These are phyloP conservation scores for Phialophora expanda DNA, from an alignment of 2,329 filamentous ascomycete genomes.

Conservation along the genomic window DNA sequence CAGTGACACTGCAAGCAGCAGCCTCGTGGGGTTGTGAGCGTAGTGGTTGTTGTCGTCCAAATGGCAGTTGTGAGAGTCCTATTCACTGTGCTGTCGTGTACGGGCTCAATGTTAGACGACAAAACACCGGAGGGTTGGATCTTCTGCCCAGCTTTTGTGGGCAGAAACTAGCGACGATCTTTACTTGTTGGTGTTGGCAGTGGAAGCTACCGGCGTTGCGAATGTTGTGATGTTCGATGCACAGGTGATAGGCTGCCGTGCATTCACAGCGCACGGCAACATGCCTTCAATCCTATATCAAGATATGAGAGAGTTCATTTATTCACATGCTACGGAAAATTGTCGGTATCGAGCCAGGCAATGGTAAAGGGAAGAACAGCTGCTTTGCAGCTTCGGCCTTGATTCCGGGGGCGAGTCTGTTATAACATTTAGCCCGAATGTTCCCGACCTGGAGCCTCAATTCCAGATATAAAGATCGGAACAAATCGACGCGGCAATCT, in stretches of 20 bases:
- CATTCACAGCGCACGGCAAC: background rate
- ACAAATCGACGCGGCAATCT: conserved; percentile 10
- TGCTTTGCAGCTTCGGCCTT: conserved; percentile 4
- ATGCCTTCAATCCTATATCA: background rate
- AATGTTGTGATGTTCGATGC: background rate
- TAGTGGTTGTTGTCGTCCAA: background rate
- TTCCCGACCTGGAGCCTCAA: conserved; percentile 1
- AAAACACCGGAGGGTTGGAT: background rate
- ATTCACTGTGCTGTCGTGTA: background rate
- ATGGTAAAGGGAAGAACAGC: conserved; percentile 10
- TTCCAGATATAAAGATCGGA: conserved; percentile 21
- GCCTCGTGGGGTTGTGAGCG: background rate
- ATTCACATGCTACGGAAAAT: conserved; percentile 8
- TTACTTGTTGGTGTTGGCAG: background rate
- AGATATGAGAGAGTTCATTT: background rate
- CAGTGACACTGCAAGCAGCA: background rate
- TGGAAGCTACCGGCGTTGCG: background rate
- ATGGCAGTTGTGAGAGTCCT: background rate
- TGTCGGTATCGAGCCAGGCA: background rate
- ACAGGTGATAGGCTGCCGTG: background rate
- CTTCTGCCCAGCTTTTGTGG: background rate
- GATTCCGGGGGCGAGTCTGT: background rate
- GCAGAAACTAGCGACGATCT: conserved; percentile 1
- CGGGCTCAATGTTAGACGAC: background rate
- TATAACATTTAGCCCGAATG: conserved; percentile 19